A percentile compares a stretch with the other conserved stretches of the same genome.
Evolutionary conservation across 2,329 filamentous ascomycete species (phyloP).

Genomic region (Aspergillus transmontanensis): DNA sequence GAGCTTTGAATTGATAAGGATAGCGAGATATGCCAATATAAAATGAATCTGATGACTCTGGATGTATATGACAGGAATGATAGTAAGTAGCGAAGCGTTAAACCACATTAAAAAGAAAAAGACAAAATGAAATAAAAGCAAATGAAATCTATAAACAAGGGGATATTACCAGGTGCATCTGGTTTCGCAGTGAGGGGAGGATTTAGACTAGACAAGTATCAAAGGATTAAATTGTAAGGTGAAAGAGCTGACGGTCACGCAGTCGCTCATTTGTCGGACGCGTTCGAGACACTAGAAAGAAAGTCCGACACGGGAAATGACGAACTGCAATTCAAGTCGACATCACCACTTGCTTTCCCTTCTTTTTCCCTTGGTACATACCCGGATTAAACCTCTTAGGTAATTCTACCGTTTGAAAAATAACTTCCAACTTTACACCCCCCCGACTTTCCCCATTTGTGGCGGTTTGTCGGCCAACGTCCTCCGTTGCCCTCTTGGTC

Average conservation of each 20-base stretch:
- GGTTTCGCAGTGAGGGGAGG: background rate
- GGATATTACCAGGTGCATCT: too few relatives aligned
- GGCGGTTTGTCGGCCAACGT: background rate
- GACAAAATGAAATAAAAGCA: background rate
- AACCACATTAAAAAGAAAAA: background rate
- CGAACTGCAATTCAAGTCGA: constrained; percentile 1
- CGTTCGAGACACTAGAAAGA: background rate
- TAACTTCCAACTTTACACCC: background rate
- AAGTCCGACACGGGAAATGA: constrained; percentile 5
- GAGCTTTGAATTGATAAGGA: constrained; percentile 4
- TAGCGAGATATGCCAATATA: constrained; percentile 7
- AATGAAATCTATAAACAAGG: too few relatives aligned
- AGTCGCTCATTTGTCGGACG: constrained; percentile 14
- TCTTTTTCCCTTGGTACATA: background rate
- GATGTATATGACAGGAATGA: too few relatives aligned
- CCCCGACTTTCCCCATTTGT: background rate
- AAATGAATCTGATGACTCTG: background rate
- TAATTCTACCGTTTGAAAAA: background rate
- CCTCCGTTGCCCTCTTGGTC: background rate
- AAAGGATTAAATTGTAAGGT: background rate
- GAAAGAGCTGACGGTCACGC: constrained; percentile 13
- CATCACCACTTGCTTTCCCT: background rate
- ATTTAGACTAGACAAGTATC: background rate
- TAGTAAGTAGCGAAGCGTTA: too few relatives aligned
- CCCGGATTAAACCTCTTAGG: background rate